A percentile compares a stretch with the other conserved stretches of the same genome.
These are phyloP conservation scores for Linanthus parryae DNA, from an alignment of 148 eudicot genomes.

Conservation along the genomic window DNA sequence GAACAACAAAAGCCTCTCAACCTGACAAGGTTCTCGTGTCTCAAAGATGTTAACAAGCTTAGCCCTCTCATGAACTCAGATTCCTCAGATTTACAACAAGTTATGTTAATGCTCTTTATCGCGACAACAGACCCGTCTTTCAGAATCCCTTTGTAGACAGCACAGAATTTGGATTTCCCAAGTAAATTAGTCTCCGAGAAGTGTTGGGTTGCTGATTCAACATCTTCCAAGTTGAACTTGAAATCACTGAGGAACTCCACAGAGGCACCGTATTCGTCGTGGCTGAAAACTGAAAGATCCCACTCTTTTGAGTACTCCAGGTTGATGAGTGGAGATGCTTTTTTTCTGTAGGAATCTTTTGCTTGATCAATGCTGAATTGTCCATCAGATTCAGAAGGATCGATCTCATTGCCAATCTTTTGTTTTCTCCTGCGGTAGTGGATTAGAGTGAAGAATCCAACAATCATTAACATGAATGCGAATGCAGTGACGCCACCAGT, in stretches of 20 bases:
- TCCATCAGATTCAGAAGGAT: conserved; percentile 49
- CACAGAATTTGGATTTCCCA: conserved; percentile 71
- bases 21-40: conserved; percentile 68
- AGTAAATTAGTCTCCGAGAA: conserved; percentile 62
- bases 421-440: conserved; percentile 56
- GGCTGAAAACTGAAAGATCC: conserved; percentile 46
- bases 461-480: conserved; percentile 28
- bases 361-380: conserved; percentile 41
- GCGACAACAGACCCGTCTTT: conserved; percentile 82
- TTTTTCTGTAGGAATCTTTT: conserved; percentile 39
- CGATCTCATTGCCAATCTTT: conserved; percentile 48
- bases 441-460: conserved; percentile 31
- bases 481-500: conserved; percentile 34
- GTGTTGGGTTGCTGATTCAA: conserved; percentile 83
- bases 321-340: conserved; percentile 56
- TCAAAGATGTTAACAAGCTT: conserved; percentile 58
- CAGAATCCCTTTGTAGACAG: conserved; percentile 71
- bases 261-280: conserved; percentile 23
- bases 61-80: conserved; percentile 75
- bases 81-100: conserved; percentile 78
- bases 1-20: conserved; percentile 87
- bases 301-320: conserved; percentile 59
- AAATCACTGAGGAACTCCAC: conserved; percentile 37
- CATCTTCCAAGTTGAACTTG: conserved; percentile 78
- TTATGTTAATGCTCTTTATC: conserved; percentile 55